Evolutionary conservation across 164 flowering plant genomes (phyloP), one percentile per base, ranked within the genome.

Genomic region (Liquidambar formosana): DNA sequence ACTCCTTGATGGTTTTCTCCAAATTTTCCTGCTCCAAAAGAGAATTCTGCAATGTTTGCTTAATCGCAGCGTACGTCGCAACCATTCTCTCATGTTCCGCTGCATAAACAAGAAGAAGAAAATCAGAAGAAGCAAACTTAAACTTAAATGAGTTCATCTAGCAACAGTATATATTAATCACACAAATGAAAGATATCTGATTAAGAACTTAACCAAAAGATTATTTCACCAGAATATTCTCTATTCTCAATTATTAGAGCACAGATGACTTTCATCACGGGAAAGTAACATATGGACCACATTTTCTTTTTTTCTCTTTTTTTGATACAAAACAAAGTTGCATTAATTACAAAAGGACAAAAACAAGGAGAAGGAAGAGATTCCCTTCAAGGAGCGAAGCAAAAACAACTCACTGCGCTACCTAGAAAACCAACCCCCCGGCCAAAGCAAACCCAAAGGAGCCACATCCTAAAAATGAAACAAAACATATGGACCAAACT

Each of bases 21-120:
- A 89, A 63, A 33, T 71, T 75, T 57, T 77, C 63, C 72, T 88
- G 89, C 58, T 90, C 93, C 57, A 86, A 81, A 48, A 80, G 71
- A n/a, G 92, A 84, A 49, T 86, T 80, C 75, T 83, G 95, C 80
- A 95, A 71, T 65, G 88, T 95, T 71, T 88, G 76, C 71, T 88
- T 86, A 73, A 90, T 78, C 61, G 73, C 23, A 59, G 90, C 79
- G 77, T 93, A 91, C 13, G 95, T 89, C 63, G 90, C 99, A 18
- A 78, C 76, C 94, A 90, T 84, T 72, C 87, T 82, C 69, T 91
- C 97, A 77, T 95, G 94, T 68, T 93, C 98, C 71, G 77, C 99
- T 88, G 82, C 77, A 71, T 25, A 65, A 63, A 48, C 19, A 60
- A 64, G 5, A 70, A 68, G 5, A 48, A 52, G n/a, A n/a, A 48